A percentile compares a stretch with the other conserved stretches of the same genome.
Conservation (phyloP, 371 early-diverging fungal species). For the Mucor circinelloides region DNA sequence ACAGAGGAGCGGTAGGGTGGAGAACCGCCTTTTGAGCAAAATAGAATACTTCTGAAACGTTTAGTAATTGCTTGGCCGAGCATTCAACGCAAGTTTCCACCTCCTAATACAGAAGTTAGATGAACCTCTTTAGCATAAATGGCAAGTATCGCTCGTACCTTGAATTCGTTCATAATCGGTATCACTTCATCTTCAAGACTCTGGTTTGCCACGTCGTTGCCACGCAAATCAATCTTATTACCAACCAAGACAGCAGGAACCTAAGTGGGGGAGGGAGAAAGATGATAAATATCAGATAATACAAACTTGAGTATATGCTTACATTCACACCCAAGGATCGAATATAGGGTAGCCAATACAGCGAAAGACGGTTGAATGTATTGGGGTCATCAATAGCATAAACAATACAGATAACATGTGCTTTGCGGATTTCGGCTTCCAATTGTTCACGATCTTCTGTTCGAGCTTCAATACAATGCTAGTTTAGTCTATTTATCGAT, state of each 20-base stretch:
- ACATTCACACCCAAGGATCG: conserved; percentile 90
- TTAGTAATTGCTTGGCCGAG: conserved; percentile 91
- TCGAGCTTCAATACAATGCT: conserved; percentile 58
- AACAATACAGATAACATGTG: conserved; percentile 96
- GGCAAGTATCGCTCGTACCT: conserved; percentile 46
- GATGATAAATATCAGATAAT: not conserved
- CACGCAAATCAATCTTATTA: conserved; percentile 93
- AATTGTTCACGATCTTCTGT: conserved; percentile 86
- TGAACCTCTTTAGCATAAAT: not conserved
- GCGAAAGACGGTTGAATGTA: conserved; percentile 81
- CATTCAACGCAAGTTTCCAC: conserved; percentile 99
- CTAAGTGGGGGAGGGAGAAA: conserved; percentile 34
- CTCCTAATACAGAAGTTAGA: conserved; percentile 57
- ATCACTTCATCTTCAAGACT: conserved; percentile 90
- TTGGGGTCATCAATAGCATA: conserved; percentile 86
- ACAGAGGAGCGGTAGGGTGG: conserved; percentile 95
- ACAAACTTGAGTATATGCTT: conserved; percentile 8
- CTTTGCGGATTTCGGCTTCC: conserved; percentile 90
- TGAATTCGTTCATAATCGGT: conserved; percentile 97
- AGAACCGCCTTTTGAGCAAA: conserved; percentile 98
- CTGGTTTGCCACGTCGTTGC: conserved; percentile 77
- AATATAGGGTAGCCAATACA: conserved; percentile 93
- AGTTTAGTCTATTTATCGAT: not conserved
- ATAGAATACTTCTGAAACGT: conserved; percentile 98
- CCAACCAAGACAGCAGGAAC: conserved; percentile 96